Base-by-base conservation (phyloP, 1,284 basidiomycete species). In the Porogramme epimiltina region DNA sequence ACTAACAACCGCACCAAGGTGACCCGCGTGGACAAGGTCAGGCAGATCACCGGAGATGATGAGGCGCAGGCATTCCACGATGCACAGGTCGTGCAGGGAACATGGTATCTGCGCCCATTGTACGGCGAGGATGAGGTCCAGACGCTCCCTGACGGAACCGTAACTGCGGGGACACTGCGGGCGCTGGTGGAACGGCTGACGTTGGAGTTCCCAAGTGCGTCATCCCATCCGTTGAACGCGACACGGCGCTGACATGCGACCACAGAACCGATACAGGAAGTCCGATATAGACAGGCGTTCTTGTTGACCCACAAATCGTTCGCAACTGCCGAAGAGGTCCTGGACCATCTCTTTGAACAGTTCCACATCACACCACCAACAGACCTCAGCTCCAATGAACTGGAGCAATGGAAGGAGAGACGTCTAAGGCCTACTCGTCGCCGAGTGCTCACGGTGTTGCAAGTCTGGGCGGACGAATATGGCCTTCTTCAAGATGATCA, bases 271-370 rank as follows among this genome's bases (percentile, higher is more conserved):
- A 68, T 72, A 2, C 76, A 78, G 54, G 77, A 80, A 48, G 72
- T 70, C 1, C 67, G 70, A 8, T 92, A 83, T 66, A 78, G 82
- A 40, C 78, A 81, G 22, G 77, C 81, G 6, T 93, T 93, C 70
- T 72, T 94, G 39, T 84, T 81, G 72, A 93, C 91, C 10, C 91
- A 89, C 71, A 80, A 82, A 28, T 89, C 89, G 0, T 92, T 93
- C 64, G 85, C 82, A 26, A 83, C 82, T 5, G 78, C 90, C 2
- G 78, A 84, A 45, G 73, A 77, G 38, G 70, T 93, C 10, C 85
- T 92, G 58, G 81, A 87, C 26, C 71, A 84, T 46, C 76, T 93
- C 22, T 72, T 86, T 23, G 78, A 81, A 34, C 79, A 81, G 9
- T 93, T 84, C 71, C 71, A 78, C 43, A 78, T 85, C 65, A 72